phyloP scores from a whole-genome alignment of 2,329 filamentous ascomycete genomes.

The Hypomyces rosellus region DNA sequence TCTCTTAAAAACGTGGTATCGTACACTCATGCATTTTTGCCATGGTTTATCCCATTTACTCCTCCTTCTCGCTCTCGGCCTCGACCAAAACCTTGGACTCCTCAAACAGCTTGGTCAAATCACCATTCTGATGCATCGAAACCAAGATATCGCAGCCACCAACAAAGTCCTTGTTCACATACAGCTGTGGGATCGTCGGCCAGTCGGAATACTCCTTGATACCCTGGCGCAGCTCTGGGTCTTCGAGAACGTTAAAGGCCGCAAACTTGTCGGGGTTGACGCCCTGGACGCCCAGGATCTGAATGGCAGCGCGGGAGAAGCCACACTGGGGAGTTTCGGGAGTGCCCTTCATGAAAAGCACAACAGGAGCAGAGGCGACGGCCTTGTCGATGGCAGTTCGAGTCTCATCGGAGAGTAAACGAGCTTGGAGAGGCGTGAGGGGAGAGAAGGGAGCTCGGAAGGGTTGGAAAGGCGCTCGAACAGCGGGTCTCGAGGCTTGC shows the following conservation, averaged over 20 bases:
- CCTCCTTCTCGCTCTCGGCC: conserved; percentile 38
- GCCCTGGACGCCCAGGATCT: conserved; percentile 90
- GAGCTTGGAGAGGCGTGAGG: conserved; percentile 39
- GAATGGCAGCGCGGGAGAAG: conserved; percentile 90
- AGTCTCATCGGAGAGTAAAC: conserved; percentile 75
- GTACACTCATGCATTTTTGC: conserved; percentile 9
- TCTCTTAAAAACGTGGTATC: conserved; percentile 6
- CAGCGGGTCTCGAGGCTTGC: conserved; percentile 31
- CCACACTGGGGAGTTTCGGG: conserved; percentile 94
- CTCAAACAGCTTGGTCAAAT: conserved; percentile 83
- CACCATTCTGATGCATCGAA: conserved; percentile 94
- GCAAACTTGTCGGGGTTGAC: conserved; percentile 94
- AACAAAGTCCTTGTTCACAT: conserved; percentile 91
- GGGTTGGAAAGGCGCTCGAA: conserved; percentile 18
- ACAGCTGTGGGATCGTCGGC: conserved; percentile 97
- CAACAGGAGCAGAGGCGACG: conserved; percentile 79
- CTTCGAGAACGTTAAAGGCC: conserved; percentile 96
- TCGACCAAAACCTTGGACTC: conserved; percentile 78
- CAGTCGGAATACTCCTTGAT: conserved; percentile 99
- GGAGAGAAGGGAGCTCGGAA: conserved; percentile 19
- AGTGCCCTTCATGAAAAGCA: conserved; percentile 99
- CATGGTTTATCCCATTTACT: conserved; percentile 16
- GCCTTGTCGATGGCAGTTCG: conserved; percentile 84
- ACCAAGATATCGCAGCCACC: conserved; percentile 97
- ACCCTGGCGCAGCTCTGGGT: conserved; percentile 76